A percentile compares a stretch with the other conserved stretches of the same genome.
These are phyloP conservation scores for Neopestalotiopsis sp. DNA, from an alignment of 2,329 filamentous ascomycete species.

Conservation along the genomic window DNA sequence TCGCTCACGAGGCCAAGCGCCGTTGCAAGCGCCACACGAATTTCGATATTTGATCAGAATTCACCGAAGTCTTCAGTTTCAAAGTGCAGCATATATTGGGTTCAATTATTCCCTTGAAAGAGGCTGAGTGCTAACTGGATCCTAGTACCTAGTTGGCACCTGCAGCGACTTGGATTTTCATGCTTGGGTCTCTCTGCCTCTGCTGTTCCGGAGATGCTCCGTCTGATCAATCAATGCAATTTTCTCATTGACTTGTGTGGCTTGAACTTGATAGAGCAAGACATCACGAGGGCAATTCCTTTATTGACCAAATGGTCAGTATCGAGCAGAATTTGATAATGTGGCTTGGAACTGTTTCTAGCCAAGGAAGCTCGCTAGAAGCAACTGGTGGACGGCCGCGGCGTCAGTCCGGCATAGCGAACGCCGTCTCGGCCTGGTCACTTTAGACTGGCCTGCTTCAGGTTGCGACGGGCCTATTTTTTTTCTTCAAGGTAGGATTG, in stretches of 20 bases:
- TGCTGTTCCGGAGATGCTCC: background rate
- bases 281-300: background rate
- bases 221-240: background rate
- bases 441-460: conserved; percentile 12
- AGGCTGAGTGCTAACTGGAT: no score
- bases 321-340: background rate
- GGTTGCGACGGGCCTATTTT: conserved; percentile 11
- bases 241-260: background rate
- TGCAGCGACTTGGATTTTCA: no score
- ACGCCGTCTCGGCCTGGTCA: background rate
- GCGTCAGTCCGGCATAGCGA: background rate
- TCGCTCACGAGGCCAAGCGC: conserved; percentile 10
- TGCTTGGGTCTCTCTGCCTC: no score
- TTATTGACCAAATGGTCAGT: background rate
- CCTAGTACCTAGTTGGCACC: no score
- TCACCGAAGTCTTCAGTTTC: background rate
- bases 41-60: background rate
- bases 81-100: no score
- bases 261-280: background rate
- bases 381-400: background rate
- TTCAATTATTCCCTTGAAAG: no score
- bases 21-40: background rate
- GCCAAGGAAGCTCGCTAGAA: background rate
- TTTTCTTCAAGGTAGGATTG: background rate
- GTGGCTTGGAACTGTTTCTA: background rate